phyloP scores from a whole-genome alignment of 192 early-diverging fungal genomes.

The Backusella mclennaniae region DNA sequence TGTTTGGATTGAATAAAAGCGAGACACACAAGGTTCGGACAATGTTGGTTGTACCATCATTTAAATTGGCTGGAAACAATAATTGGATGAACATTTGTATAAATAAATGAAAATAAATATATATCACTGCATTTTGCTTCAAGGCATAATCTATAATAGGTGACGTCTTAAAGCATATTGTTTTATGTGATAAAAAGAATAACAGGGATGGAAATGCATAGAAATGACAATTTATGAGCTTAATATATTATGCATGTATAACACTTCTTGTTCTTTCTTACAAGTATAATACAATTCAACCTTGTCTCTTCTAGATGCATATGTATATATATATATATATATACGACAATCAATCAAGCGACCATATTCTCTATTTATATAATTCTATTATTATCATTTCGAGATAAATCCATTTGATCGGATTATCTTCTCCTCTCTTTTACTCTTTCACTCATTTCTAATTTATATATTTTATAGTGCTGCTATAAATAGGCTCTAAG shows the following conservation, averaged over 20 bases:
- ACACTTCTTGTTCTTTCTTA: background rate
- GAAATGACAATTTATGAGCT: background rate
- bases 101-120: background rate
- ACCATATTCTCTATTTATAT: background rate
- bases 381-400: background rate
- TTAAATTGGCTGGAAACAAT: conserved; percentile 43
- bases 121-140: background rate
- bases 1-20: conserved; percentile 38
- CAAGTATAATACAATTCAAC: background rate
- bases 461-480: background rate
- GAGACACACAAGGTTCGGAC: conserved; percentile 40
- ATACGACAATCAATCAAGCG: background rate
- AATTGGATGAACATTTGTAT: background rate
- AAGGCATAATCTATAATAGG: background rate
- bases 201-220: background rate
- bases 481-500: conserved; percentile 3
- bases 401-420: background rate
- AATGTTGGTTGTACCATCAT: conserved; percentile 38
- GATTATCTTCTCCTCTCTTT: background rate
- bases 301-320: background rate
- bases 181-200: background rate
- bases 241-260: background rate
- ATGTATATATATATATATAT: background rate
- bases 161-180: background rate
- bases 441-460: background rate